phyloP scores from a whole-genome alignment of 139 green algal genomes.

The Micromonas commoda region DNA sequence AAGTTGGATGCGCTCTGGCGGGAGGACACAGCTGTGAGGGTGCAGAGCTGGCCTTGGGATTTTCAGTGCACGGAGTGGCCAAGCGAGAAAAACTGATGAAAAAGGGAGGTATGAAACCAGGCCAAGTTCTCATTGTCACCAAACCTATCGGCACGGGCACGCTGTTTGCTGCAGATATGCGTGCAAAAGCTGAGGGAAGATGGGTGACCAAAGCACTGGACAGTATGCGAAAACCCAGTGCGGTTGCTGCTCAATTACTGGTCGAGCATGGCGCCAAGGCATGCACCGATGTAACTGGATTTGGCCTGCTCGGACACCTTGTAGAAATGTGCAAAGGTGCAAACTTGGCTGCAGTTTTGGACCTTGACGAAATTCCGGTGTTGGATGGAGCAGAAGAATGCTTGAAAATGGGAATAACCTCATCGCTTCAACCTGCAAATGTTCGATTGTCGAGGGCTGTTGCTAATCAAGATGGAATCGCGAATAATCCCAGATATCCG shows the following conservation, averaged over 20 bases:
- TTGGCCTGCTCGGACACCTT: conserved; percentile 70
- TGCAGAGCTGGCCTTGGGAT: conserved; percentile 61
- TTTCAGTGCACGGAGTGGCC: conserved; percentile 54
- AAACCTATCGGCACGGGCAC: conserved; percentile 65
- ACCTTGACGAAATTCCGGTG: conserved; percentile 47
- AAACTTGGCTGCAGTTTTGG: conserved; percentile 34
- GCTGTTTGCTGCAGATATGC: conserved; percentile 70
- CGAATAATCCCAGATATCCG: conserved; percentile 13
- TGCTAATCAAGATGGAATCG: neutral
- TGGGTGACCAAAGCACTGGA: conserved; percentile 42
- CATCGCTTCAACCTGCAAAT: conserved; percentile 61
- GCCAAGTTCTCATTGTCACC: conserved; percentile 77
- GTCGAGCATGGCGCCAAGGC: conserved; percentile 45
- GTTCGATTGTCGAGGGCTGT: conserved; percentile 24
- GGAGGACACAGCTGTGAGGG: conserved; percentile 80
- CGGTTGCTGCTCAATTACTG: conserved; percentile 45
- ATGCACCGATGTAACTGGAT: conserved; percentile 88
- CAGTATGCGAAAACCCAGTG: conserved; percentile 58
- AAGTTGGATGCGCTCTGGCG: conserved; percentile 62
- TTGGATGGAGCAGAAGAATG: conserved; percentile 52
- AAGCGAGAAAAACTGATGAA: conserved; percentile 24
- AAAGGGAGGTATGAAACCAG: conserved; percentile 49
- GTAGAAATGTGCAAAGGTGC: conserved; percentile 41
- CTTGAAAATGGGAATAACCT: conserved; percentile 41
- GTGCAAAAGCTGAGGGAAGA: conserved; percentile 46